Conservation (phyloP, 129 eudicot genomes). For the Lactuca saligna region DNA sequence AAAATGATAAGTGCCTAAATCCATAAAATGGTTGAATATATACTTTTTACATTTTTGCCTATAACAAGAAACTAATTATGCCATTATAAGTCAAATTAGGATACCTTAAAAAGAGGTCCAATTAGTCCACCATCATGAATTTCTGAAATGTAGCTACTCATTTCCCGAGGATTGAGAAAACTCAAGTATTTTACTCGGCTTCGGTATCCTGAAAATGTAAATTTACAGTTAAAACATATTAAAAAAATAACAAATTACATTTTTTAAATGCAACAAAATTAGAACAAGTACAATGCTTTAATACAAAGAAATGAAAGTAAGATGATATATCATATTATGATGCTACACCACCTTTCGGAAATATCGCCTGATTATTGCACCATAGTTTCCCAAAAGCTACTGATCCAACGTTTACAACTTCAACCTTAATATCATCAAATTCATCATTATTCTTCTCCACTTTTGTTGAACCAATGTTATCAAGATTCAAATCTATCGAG, state of each 20-base stretch:
- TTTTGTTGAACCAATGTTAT: background rate
- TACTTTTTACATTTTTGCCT: too few relatives aligned
- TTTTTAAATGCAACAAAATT: background rate
- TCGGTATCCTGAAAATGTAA: slow-evolving; percentile 47
- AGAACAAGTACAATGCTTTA: too few relatives aligned
- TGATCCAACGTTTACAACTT: slow-evolving; percentile 47
- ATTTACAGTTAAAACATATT: slow-evolving; percentile 16
- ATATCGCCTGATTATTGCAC: slow-evolving; percentile 65
- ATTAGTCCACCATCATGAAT: slow-evolving; percentile 67
- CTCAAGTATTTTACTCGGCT: slow-evolving; percentile 61
- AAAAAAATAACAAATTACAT: background rate
- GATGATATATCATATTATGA: background rate
- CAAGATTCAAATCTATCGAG: slow-evolving; percentile 23
- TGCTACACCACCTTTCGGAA: slow-evolving; percentile 52
- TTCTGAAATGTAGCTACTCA: slow-evolving; percentile 57
- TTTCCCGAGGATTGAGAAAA: slow-evolving; percentile 40
- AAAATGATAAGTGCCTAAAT: too few relatives aligned
- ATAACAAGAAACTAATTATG: background rate
- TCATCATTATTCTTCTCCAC: background rate
- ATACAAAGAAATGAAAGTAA: background rate
- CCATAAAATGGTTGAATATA: too few relatives aligned
- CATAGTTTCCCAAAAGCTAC: slow-evolving; percentile 56
- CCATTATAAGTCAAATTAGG: background rate
- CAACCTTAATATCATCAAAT: slow-evolving; percentile 20
- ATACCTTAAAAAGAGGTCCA: slow-evolving; percentile 80